Conservation (phyloP, 495 filamentous ascomycete species). For the Penicillium cataractarum region DNA sequence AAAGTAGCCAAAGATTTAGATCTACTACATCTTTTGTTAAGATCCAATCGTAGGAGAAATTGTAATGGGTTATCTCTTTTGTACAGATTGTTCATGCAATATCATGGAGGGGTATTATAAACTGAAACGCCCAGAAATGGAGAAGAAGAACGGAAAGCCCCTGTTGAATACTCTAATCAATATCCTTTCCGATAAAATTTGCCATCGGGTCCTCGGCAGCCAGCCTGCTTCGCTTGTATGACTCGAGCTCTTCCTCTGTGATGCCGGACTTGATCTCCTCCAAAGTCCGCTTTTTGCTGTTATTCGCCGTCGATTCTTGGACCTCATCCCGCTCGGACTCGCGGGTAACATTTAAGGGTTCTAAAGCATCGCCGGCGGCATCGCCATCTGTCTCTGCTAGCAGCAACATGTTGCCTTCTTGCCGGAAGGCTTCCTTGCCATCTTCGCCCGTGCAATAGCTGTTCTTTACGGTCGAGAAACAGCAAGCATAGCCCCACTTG, state of each 20-base stretch:
- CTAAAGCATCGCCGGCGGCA: conserved; percentile 8
- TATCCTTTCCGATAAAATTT: conserved; percentile 65
- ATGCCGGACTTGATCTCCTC: conserved; percentile 73
- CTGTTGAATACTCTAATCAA: conserved; percentile 12
- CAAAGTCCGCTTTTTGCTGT: conserved; percentile 67
- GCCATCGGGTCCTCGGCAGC: conserved; percentile 85
- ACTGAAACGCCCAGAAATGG: conserved; percentile 21
- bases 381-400: conserved; percentile 43
- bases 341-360: conserved; percentile 16
- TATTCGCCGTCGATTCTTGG: conserved; percentile 30
- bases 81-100: conserved; percentile 10
- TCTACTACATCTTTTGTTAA: too few species aligned
- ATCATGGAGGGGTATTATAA: conserved; percentile 34
- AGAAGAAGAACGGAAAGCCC: conserved; percentile 9
- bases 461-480: conserved; percentile 90
- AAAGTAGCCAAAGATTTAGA: too few species aligned
- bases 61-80: background rate
- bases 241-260: conserved; percentile 80
- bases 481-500: conserved; percentile 97
- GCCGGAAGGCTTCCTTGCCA: conserved; percentile 73
- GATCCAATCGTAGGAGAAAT: background rate
- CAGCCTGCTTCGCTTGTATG: conserved; percentile 72
- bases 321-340: conserved; percentile 36
- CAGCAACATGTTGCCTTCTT: conserved; percentile 61
- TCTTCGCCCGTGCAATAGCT: conserved; percentile 95